Evolutionary conservation across 2,329 filamentous ascomycete genomes (phyloP), one percentile per base, ranked within the genome.

Genomic region (Kalmusia sp.): DNA sequence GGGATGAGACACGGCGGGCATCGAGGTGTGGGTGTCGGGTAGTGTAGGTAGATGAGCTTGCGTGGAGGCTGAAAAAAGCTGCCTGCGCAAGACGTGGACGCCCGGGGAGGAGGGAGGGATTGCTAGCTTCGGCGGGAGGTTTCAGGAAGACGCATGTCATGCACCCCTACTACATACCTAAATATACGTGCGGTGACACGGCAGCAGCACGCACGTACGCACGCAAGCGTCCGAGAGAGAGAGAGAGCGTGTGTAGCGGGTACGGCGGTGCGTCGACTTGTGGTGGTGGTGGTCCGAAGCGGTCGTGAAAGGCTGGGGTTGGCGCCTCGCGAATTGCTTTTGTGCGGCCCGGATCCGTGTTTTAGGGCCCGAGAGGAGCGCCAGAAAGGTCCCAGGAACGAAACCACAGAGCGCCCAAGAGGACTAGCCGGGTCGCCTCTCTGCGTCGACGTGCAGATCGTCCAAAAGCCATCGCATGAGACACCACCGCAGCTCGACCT

Each of bases 141-240:
- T 52, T 52, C 50, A 52, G 50, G 27, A 31, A 44, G 39, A 49
- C 46, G 51, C 51, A 49, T 38, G 51, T 41, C 52, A 54, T 54
- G 52, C 52, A 54, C 44, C 28, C 47, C 21, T 22, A 25, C n/a
- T 19, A 15, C 35, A 9, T 38, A 24, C 48, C 28, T 44, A 49
- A 35, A 43, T 50, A 35, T 49, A 33, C 37, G 21, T 39, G 19
- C 22, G 21, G 48, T 44, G 35, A 37, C 48, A 50, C 48, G 37
- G 15, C 38, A 35, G 44, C 33, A 28, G 38, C 38, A 19, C 33
- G 30, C 41, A 27, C 43, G 17, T n/a, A n/a, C n/a, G n/a, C n/a
- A n/a, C n/a, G n/a, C n/a, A n/a, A n/a, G n/a, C n/a, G n/a, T n/a
- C n/a, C n/a, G n/a, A n/a, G n/a, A n/a, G n/a, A n/a, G n/a, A n/a